Base-by-base conservation (phyloP, 208 protist genomes). In the Herpetomonas muscarum region DNA sequence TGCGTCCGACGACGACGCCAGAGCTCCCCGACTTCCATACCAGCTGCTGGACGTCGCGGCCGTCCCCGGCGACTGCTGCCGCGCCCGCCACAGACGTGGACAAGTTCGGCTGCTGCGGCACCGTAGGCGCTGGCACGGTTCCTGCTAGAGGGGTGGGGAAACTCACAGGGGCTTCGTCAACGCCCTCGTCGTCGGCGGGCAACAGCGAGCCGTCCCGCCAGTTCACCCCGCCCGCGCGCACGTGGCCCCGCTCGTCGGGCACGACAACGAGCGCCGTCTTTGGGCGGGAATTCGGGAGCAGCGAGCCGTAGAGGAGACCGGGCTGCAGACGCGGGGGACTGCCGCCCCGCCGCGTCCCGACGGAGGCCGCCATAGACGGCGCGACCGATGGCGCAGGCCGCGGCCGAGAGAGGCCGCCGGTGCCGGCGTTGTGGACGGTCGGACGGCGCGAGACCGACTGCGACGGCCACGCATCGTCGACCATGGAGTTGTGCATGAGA, bases 1-100 rank as follows among this genome's bases (percentile, higher is more conserved):
- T 65, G 32, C 69, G 64, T 44, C 71, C 46, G n/a, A 70, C 59
- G 24, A 92, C 75, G 42, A 32, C 57, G 24, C 68, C 80, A 13
- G 69, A 60, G 55, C 61, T 76, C 48, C 78, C 71, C 0, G 79
- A 88, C 57, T 75, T 76, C 81, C 85, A 92, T 55, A 82, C 74
- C 26, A 87, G 70, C 53, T 63, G 74, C 66, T 81, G 56, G 45
- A 71, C 70, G 2, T 61, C 64, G 12, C 51, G 26, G 52, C 29
- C 34, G 3, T 55, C 41, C 12, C 67, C 71, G 19, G 70, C 60
- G 21, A 70, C 45, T 19, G 70, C 69, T 29, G 55, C 32, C 4
- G 46, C n/a, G n/a, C n/a, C n/a, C n/a, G n/a, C n/a, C n/a, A n/a
- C n/a, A n/a, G n/a, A n/a, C n/a, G n/a, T n/a, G n/a, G n/a, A n/a